phyloP scores from a whole-genome alignment of 2,329 filamentous ascomycete species.

The Didymella segeticola region DNA sequence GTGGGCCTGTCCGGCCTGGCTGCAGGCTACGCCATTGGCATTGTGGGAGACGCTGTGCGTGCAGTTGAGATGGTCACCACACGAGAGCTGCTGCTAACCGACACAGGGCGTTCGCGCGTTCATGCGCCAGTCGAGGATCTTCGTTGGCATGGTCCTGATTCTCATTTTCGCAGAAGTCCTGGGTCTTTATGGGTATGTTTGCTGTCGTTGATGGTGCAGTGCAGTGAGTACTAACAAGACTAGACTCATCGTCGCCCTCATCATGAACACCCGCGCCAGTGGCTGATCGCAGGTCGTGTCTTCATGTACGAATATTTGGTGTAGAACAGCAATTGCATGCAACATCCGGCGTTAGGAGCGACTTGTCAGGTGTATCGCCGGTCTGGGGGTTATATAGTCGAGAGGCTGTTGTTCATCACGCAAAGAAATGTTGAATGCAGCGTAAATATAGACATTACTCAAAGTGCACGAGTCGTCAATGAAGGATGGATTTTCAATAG shows the following conservation, averaged over 20 bases:
- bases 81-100: conserved; percentile 22
- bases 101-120: conserved; percentile 81
- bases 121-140: conserved; percentile 95
- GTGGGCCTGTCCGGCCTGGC: conserved; percentile 61
- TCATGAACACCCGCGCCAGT: conserved; percentile 87
- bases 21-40: conserved; percentile 75
- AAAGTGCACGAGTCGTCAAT: too few relatives aligned
- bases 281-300: conserved; percentile 48
- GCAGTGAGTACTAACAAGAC: conserved; percentile 17
- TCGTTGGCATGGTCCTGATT: conserved; percentile 98
- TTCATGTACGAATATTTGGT: conserved; percentile 41
- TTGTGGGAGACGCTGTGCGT: conserved; percentile 86
- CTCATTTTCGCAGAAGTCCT: conserved; percentile 98
- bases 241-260: conserved; percentile 89
- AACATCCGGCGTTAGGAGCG: conserved; percentile 16
- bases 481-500: too few relatives aligned
- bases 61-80: neutral
- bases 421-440: too few relatives aligned
- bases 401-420: too few relatives aligned
- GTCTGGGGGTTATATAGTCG: too few relatives aligned
- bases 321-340: conserved; percentile 24
- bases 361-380: too few relatives aligned
- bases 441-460: too few relatives aligned
- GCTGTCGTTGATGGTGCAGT: neutral
- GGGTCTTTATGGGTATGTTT: conserved; percentile 87